These are phyloP conservation scores for Lactifluus piperatus DNA, from an alignment of 768 basidiomycete genomes.

Conservation along the genomic window DNA sequence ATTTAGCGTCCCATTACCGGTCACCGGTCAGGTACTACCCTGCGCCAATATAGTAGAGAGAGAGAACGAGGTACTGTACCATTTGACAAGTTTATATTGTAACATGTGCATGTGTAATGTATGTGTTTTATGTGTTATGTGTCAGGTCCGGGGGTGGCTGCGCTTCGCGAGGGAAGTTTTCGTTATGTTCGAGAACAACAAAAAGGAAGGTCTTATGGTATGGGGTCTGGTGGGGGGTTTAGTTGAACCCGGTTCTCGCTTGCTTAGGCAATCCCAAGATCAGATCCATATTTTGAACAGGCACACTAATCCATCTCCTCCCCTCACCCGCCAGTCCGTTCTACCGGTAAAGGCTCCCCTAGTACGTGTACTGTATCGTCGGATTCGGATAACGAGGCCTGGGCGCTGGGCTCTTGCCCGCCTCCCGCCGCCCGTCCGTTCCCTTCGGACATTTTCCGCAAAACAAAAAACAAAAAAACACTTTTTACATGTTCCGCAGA, in stretches of 20 bases:
- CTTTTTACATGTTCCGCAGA: no score
- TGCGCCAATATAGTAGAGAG: no score
- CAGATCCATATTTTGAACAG: not conserved
- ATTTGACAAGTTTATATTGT: no score
- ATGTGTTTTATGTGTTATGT: no score
- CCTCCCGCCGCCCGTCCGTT: no score
- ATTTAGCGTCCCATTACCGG: not conserved
- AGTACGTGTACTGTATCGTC: slow-evolving; percentile 4
- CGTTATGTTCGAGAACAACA: not conserved
- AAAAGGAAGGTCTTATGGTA: not conserved
- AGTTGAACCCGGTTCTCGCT: not conserved
- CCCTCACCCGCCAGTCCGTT: not conserved
- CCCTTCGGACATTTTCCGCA: no score
- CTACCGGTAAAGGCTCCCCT: not conserved
- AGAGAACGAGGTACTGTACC: no score
- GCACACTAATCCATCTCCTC: not conserved
- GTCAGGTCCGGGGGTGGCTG: no score
- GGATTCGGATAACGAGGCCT: slow-evolving; percentile 14
- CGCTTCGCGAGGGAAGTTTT: not conserved
- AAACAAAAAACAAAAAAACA: no score
- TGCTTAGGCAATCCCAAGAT: slow-evolving; percentile 2
- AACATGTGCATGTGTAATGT: no score
- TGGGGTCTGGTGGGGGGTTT: not conserved
- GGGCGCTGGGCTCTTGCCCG: no score
- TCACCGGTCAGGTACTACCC: not conserved